Percentiles rank a stretch among this genome's conserved stretches.
Evolutionary conservation across 2,329 filamentous ascomycete genomes (phyloP).

Genomic region (Exophiala viscosa): DNA sequence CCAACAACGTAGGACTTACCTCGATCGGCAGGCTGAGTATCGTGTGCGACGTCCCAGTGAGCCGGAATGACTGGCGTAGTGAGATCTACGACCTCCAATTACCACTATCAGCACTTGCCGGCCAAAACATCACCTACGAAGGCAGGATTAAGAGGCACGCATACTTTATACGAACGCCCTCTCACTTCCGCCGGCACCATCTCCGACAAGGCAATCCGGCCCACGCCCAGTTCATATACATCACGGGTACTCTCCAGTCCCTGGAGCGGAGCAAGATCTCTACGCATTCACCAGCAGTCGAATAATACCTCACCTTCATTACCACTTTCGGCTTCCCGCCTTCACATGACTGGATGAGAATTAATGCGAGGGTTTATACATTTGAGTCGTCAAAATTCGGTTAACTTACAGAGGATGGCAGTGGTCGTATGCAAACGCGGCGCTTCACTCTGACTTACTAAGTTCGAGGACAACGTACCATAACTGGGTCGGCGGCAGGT

Average conservation of each 20-base stretch:
- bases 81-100: conserved; percentile 60
- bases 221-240: conserved; percentile 71
- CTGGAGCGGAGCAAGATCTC: conserved; percentile 59
- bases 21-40: conserved; percentile 68
- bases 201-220: conserved; percentile 65
- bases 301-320: too few relatives aligned
- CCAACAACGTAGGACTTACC: conserved; percentile 44
- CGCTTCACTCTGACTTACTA: too few relatives aligned
- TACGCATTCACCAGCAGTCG: too few relatives aligned
- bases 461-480: too few relatives aligned
- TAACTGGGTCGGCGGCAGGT: too few relatives aligned
- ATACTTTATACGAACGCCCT: conserved; percentile 15
- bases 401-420: too few relatives aligned
- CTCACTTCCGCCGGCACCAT: conserved; percentile 40
- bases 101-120: conserved; percentile 34
- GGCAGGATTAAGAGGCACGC: neutral
- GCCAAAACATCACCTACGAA: neutral
- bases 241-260: conserved; percentile 65
- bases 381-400: too few relatives aligned
- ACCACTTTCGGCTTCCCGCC: too few relatives aligned
- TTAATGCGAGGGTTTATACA: too few relatives aligned
- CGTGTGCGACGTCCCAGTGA: conserved; percentile 64
- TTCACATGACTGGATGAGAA: too few relatives aligned
- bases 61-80: conserved; percentile 65
- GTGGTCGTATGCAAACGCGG: too few relatives aligned